Evolutionary conservation across 106 monocot species (phyloP), one percentile per base, ranked within the genome.

Genomic region (Dioscorea zingiberensis): DNA sequence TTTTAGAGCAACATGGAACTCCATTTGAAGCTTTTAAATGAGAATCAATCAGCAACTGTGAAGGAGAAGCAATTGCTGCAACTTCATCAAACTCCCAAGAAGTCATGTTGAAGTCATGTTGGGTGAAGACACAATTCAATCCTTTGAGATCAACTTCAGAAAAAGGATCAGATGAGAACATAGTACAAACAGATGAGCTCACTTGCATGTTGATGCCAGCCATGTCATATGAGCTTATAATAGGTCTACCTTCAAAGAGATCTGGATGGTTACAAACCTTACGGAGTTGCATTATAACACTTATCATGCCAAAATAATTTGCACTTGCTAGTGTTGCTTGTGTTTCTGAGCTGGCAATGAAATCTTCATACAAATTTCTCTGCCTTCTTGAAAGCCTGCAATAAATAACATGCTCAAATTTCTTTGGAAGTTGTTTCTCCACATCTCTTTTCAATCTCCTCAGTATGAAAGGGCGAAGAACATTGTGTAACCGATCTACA

Each of bases 221-320:
- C 92, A 98, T 89, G 64, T 98, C 98, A 72, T 82, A 93, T 58
- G 98, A 93, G 69, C 98, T 98, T 63, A 92, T 71, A 32, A 98
- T 98, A 32, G 98, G 89, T 58, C 98, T 81, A 9, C 98, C 98
- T 75, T 98, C 98, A 84, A 98, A 98, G 54, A 98, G 86, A 83
- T 98, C 98, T 32, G 98, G 98, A 89, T 98, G 98, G 70, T 98
- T 98, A 76, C 98, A 98, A 26, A 98, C 98, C 73, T 98, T 98
- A 47, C 98, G 80, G 68, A 98, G 89, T 69, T 98, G 98, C 98
- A 98, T 98, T 65, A 98, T 98, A 59, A 98, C 89, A 76, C 98
- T 89, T 21, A 98, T 98, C 98, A 98, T 98, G 25, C 89, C 98
- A 82, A 98, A 98, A 82, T 82, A 98, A 51, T 89, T 98, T 60